Conservation (phyloP, 108 stramenopile genomes). For the Nitzschia inconspicua region DNA sequence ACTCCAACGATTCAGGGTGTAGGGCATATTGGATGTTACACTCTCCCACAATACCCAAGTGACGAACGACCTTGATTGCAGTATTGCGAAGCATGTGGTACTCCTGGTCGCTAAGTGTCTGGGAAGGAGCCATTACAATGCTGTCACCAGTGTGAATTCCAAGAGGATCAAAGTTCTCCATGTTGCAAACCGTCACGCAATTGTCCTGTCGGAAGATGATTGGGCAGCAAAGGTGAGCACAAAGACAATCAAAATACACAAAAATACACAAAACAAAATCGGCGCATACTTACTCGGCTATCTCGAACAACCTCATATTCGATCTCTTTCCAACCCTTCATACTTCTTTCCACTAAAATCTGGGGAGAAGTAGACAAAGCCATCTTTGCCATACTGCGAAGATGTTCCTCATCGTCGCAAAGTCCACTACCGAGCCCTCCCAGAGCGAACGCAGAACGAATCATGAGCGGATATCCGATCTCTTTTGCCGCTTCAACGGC, state of each 20-base stretch:
- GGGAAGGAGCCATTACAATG: constrained; percentile 98
- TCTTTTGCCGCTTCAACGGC: constrained; percentile 86
- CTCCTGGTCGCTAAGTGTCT: constrained; percentile 94
- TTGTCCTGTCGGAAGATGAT: too few species aligned
- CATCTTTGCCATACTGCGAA: constrained; percentile 84
- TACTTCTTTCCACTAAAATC: constrained; percentile 96
- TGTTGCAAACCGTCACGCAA: constrained; percentile 99
- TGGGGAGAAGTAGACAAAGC: constrained; percentile 89
- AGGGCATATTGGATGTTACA: constrained; percentile 99
- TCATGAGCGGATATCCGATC: constrained; percentile 96
- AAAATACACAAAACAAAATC: too few species aligned
- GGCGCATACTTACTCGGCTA: too few species aligned
- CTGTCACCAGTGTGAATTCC: constrained; percentile 98
- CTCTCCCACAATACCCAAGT: constrained; percentile 97
- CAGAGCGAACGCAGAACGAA: constrained; percentile 96
- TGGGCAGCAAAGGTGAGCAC: too few species aligned
- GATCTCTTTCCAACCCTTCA: constrained; percentile 98
- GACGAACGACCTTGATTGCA: constrained; percentile 94
- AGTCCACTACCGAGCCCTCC: constrained; percentile 98
- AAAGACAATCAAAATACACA: too few species aligned
- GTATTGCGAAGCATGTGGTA: constrained; percentile 98
- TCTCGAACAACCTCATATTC: constrained; percentile 97
- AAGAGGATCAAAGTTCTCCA: constrained; percentile 98
- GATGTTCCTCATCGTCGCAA: constrained; percentile 79
- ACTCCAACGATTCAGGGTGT: constrained; percentile 89